These are phyloP conservation scores for Porodaedalea pini DNA, from an alignment of 1,284 basidiomycete genomes.

Conservation along the genomic window DNA sequence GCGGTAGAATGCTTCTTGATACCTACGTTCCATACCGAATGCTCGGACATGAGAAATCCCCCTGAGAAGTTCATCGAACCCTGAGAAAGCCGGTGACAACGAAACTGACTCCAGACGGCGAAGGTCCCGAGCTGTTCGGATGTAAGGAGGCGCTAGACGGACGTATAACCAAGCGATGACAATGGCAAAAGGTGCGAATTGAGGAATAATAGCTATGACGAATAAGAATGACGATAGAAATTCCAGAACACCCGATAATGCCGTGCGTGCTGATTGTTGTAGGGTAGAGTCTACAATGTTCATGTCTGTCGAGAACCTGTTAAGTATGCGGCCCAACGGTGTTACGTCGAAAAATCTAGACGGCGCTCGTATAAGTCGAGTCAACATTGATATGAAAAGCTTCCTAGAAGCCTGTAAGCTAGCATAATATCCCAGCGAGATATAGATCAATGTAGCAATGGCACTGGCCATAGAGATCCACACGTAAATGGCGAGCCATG, in stretches of 20 bases:
- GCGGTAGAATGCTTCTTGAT: conserved; percentile 68
- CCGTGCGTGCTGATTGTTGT: conserved; percentile 53
- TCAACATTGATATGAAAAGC: conserved; percentile 52
- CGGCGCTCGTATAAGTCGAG: conserved; percentile 54
- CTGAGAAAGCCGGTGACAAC: conserved; percentile 67
- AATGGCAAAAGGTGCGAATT: conserved; percentile 66
- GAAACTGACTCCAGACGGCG: conserved; percentile 68
- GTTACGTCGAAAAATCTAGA: conserved; percentile 68
- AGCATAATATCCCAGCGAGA: conserved; percentile 63
- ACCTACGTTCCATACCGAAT: conserved; percentile 75
- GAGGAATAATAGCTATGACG: conserved; percentile 62
- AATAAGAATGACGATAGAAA: conserved; percentile 65
- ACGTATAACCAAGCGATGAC: conserved; percentile 72
- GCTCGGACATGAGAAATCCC: conserved; percentile 79
- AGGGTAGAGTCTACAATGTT: conserved; percentile 65
- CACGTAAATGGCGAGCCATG: conserved; percentile 65
- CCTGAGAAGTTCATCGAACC: conserved; percentile 74
- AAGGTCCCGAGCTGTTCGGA: conserved; percentile 67
- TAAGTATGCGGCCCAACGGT: conserved; percentile 70
- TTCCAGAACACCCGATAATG: conserved; percentile 54
- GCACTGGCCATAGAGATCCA: conserved; percentile 57
- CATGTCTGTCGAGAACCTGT: conserved; percentile 79
- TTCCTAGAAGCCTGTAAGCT: conserved; percentile 61
- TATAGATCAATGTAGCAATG: conserved; percentile 49
- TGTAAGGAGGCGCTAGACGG: conserved; percentile 65